Percentiles rank a stretch among this genome's conserved stretches.
Evolutionary conservation across 108 stramenopile genomes (phyloP).

Genomic region (Conticribra guillardii): DNA sequence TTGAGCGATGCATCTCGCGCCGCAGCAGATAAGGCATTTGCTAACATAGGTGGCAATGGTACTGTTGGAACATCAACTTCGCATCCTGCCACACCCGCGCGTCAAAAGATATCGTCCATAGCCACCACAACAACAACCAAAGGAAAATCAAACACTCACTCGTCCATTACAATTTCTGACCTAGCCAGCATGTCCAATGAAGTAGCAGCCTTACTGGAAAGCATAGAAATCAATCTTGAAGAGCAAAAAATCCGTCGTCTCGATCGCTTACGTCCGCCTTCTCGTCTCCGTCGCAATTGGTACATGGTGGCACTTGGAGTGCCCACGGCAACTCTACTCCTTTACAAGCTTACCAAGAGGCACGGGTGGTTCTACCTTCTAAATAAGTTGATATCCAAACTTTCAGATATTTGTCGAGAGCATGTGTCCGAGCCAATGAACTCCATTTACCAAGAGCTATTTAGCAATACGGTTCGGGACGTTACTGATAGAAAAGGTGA

Average conservation of each 20-base stretch:
- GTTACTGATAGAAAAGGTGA: slow-evolving; percentile 69
- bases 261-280: slow-evolving; percentile 67
- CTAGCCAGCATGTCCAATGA: slow-evolving; percentile 71
- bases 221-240: slow-evolving; percentile 73
- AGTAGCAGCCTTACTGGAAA: slow-evolving; percentile 66
- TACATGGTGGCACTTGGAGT: slow-evolving; percentile 64
- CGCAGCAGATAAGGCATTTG: slow-evolving; percentile 8
- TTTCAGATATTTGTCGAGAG: slow-evolving; percentile 62
- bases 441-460: slow-evolving; percentile 73
- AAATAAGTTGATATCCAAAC: slow-evolving; percentile 39
- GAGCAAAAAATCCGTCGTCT: slow-evolving; percentile 73
- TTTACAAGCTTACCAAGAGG: slow-evolving; percentile 54
- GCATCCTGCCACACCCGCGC: background rate
- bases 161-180: slow-evolving; percentile 59
- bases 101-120: background rate
- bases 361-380: slow-evolving; percentile 46
- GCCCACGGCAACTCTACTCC: slow-evolving; percentile 52
- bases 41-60: no score
- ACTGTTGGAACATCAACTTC: background rate
- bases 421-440: slow-evolving; percentile 69
- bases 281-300: slow-evolving; percentile 71
- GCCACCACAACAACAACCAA: background rate
- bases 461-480: slow-evolving; percentile 62
- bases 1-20: slow-evolving; percentile 10
- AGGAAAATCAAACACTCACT: background rate